Evolutionary conservation across 2,329 filamentous ascomycete species (phyloP).

Genomic region (Sporothrix pallida): DNA sequence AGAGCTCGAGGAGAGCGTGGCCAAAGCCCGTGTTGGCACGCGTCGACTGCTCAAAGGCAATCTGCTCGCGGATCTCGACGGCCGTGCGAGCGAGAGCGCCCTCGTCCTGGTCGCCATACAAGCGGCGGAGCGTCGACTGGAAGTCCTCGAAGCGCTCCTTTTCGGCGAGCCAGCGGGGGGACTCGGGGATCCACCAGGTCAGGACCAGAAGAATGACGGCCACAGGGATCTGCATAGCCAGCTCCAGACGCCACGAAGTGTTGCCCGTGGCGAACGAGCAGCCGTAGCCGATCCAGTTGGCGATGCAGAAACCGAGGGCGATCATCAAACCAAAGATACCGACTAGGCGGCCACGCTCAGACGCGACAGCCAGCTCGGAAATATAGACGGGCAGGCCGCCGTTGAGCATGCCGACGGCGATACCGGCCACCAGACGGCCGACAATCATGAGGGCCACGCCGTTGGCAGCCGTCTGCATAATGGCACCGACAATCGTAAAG

Average conservation of each 20-base stretch:
- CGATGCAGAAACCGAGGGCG: constrained; percentile 47
- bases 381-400: constrained; percentile 41
- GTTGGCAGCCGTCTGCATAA: constrained; percentile 36
- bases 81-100: constrained; percentile 40
- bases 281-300: constrained; percentile 50
- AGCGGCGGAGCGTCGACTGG: constrained; percentile 39
- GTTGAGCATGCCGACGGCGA: constrained; percentile 40
- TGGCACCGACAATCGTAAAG: constrained; percentile 38
- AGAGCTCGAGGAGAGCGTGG: neutral
- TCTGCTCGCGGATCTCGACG: constrained; percentile 37
- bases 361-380: constrained; percentile 41
- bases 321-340: constrained; percentile 45
- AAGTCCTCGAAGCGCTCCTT: constrained; percentile 41
- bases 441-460: constrained; percentile 42
- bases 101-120: constrained; percentile 40
- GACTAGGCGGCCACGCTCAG: constrained; percentile 42
- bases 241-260: constrained; percentile 45
- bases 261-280: constrained; percentile 45
- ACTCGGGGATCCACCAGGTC: constrained; percentile 40
- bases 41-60: neutral
- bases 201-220: constrained; percentile 38
- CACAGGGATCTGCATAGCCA: constrained; percentile 45
- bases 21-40: constrained; percentile 7
- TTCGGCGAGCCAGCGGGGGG: constrained; percentile 42
- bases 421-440: constrained; percentile 40